Conservation (phyloP, 208 protist species). For the Leishmania tarentolae region DNA sequence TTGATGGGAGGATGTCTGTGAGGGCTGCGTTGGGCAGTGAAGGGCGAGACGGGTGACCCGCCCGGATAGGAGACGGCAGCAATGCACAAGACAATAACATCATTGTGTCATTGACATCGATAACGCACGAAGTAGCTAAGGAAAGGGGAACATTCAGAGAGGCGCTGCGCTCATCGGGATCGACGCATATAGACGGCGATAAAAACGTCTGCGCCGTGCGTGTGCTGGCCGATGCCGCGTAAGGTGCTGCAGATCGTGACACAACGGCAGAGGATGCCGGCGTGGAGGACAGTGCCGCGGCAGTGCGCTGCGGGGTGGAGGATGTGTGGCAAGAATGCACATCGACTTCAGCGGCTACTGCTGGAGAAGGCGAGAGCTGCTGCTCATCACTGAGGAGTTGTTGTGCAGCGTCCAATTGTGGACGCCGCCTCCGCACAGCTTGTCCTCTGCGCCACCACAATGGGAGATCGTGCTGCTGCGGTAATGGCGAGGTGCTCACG, state of each 20-base stretch:
- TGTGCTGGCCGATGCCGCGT: constrained; percentile 2
- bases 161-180: constrained; percentile 6
- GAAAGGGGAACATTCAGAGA: background rate
- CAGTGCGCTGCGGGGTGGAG: background rate
- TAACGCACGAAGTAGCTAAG: background rate
- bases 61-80: constrained; percentile 3
- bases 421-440: background rate
- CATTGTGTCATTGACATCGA: background rate
- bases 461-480: constrained; percentile 4
- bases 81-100: background rate
- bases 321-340: background rate
- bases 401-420: background rate
- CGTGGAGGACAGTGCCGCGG: background rate
- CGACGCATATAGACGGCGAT: constrained; percentile 6
- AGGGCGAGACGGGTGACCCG: background rate
- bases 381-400: background rate
- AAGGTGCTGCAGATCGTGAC: constrained; percentile 6
- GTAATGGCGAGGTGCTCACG: constrained; percentile 3
- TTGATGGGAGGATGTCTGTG: constrained; percentile 1
- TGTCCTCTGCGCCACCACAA: background rate
- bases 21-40: constrained; percentile 11
- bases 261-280: background rate
- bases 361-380: constrained; percentile 10
- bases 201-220: background rate
- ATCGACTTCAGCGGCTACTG: background rate